phyloP scores from a whole-genome alignment of 148 eudicot genomes.

The Mesembryanthemum crystallinum region DNA sequence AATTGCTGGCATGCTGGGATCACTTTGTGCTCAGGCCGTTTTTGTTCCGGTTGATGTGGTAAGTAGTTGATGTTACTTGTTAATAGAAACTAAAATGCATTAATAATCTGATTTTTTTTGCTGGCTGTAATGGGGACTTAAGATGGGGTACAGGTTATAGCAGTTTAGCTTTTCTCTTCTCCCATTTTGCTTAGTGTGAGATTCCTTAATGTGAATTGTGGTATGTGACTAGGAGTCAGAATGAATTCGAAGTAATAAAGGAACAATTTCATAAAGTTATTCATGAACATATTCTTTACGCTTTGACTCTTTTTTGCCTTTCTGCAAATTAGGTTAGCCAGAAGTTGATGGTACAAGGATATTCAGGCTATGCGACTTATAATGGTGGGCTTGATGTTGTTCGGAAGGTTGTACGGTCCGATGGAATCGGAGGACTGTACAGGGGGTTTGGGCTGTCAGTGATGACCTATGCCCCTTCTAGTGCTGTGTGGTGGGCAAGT shows the following conservation, averaged over 20 bases:
- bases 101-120: neutral
- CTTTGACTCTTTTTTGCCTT: neutral
- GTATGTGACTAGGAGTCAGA: no score
- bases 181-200: no score
- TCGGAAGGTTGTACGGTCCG: constrained; percentile 74
- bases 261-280: no score
- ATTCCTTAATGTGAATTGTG: constrained; percentile 32
- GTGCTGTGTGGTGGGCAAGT: constrained; percentile 99
- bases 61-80: constrained; percentile 21
- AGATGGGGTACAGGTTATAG: no score
- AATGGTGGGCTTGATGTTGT: constrained; percentile 92
- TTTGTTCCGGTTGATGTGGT: constrained; percentile 99
- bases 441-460: constrained; percentile 96
- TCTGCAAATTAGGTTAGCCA: constrained; percentile 69
- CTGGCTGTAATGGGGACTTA: no score
- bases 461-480: constrained; percentile 86
- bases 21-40: constrained; percentile 79
- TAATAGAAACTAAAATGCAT: neutral
- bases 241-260: no score
- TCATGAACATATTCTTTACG: constrained; percentile 7
- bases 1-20: constrained; percentile 85
- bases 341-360: constrained; percentile 98
- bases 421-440: constrained; percentile 85
- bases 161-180: no score
- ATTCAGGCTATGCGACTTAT: constrained; percentile 84